phyloP scores from a whole-genome alignment of 2,329 filamentous ascomycete species.

The Calonectria pseudoturangicola region DNA sequence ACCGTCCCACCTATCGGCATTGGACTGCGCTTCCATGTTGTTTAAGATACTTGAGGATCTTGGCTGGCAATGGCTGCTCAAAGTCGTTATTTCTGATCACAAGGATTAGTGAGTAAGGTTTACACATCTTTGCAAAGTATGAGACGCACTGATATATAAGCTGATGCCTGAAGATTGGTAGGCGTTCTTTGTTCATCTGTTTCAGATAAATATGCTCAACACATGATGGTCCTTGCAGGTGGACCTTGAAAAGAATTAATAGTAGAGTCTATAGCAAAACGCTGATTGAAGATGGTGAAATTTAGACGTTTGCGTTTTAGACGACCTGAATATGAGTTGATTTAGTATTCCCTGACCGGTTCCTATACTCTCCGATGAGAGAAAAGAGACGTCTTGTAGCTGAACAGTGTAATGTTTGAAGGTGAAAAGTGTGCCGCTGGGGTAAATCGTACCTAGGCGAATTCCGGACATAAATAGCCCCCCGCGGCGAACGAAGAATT shows the following conservation, averaged over 20 bases:
- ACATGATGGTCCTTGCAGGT: neutral
- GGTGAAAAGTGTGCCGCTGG: no score
- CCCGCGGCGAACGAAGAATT: neutral
- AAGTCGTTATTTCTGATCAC: neutral
- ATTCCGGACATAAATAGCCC: neutral
- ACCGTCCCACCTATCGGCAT: neutral
- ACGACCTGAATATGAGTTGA: neutral
- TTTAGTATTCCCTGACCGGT: neutral
- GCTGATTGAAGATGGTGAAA: neutral
- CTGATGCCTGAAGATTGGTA: neutral
- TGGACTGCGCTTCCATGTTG: neutral
- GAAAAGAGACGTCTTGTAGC: no score
- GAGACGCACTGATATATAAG: neutral
- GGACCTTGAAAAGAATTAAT: neutral
- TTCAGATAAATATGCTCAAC: neutral
- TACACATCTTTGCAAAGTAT: neutral
- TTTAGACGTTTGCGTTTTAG: neutral
- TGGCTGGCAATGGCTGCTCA: neutral
- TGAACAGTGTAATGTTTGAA: no score
- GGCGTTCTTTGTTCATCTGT: neutral
- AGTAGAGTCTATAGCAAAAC: neutral
- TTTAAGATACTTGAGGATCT: neutral
- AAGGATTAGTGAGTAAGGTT: neutral
- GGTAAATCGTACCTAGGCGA: neutral
- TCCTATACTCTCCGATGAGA: no score